phyloP scores from a whole-genome alignment of 2,329 filamentous ascomycete genomes.

The Trichoderma oligosporum region DNA sequence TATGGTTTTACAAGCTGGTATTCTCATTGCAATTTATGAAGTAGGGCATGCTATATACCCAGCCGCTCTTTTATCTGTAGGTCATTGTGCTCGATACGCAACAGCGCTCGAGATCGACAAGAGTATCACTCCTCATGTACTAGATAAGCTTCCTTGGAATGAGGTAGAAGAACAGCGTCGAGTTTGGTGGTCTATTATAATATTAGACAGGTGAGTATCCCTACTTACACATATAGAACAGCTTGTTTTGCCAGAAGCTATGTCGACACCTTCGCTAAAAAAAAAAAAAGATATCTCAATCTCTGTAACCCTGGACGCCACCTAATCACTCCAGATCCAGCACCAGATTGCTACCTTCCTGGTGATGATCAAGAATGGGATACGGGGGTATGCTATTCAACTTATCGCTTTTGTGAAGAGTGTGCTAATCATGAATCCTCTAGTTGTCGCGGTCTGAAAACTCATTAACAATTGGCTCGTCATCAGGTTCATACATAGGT shows the following conservation, averaged over 20 bases:
- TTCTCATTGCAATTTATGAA: constrained; percentile 19
- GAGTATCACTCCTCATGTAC: neutral
- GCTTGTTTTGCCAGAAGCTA: no score
- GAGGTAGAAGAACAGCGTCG: constrained; percentile 22
- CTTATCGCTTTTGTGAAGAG: no score
- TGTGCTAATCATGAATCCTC: no score
- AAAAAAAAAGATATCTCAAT: neutral
- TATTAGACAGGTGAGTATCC: constrained; percentile 19
- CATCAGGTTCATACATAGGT: constrained; percentile 15
- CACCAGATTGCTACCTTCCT: neutral
- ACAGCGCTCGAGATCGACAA: constrained; percentile 16
- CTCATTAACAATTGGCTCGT: constrained; percentile 15
- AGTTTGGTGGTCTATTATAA: constrained; percentile 21
- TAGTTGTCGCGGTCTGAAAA: neutral
- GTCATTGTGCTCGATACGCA: constrained; percentile 20
- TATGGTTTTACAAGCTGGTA: constrained; percentile 18
- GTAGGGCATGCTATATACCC: constrained; percentile 20
- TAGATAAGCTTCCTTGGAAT: neutral
- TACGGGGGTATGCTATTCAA: neutral
- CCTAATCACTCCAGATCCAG: neutral
- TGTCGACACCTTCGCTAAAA: no score
- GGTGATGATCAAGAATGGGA: neutral
- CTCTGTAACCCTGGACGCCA: neutral
- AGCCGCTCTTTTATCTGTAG: constrained; percentile 17
- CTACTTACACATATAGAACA: no score